Evolutionary conservation across 2,329 filamentous ascomycete genomes (phyloP).

Genomic region (Ascochyta pisi): DNA sequence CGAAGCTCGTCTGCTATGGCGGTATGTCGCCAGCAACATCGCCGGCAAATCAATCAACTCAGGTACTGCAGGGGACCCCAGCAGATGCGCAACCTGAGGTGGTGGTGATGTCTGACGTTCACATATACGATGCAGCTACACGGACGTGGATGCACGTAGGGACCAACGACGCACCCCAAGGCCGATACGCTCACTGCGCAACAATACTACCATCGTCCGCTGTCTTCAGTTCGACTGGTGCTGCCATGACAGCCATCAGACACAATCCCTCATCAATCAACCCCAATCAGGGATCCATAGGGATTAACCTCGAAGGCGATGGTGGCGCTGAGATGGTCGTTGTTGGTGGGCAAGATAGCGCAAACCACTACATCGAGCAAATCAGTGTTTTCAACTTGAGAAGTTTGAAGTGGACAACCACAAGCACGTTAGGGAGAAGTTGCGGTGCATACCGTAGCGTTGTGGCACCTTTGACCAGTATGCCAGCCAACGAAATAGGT

Average conservation of each 20-base stretch:
- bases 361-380: slow-evolving; percentile 99
- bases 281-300: slow-evolving; percentile 85
- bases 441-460: slow-evolving; percentile 97
- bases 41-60: slow-evolving; percentile 45
- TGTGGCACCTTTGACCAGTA: slow-evolving; percentile 78
- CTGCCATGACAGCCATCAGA: slow-evolving; percentile 84
- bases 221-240: slow-evolving; percentile 81
- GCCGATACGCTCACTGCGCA: slow-evolving; percentile 95
- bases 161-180: slow-evolving; percentile 83
- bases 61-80: slow-evolving; percentile 44
- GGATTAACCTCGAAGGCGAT: slow-evolving; percentile 85
- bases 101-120: slow-evolving; percentile 96
- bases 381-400: slow-evolving; percentile 97
- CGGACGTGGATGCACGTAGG: slow-evolving; percentile 85
- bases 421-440: slow-evolving; percentile 83
- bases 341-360: slow-evolving; percentile 92
- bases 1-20: slow-evolving; percentile 96
- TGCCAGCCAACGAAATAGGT: slow-evolving; percentile 71
- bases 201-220: slow-evolving; percentile 89
- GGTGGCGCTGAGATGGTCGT: slow-evolving; percentile 97
- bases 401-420: slow-evolving; percentile 94
- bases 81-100: slow-evolving; percentile 81
- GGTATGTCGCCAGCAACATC: slow-evolving; percentile 86
- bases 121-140: slow-evolving; percentile 87
- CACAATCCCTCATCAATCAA: slow-evolving; percentile 85